Base-by-base conservation (phyloP, 805 yeast genomes). In the Dipodascus geniculatus region DNA sequence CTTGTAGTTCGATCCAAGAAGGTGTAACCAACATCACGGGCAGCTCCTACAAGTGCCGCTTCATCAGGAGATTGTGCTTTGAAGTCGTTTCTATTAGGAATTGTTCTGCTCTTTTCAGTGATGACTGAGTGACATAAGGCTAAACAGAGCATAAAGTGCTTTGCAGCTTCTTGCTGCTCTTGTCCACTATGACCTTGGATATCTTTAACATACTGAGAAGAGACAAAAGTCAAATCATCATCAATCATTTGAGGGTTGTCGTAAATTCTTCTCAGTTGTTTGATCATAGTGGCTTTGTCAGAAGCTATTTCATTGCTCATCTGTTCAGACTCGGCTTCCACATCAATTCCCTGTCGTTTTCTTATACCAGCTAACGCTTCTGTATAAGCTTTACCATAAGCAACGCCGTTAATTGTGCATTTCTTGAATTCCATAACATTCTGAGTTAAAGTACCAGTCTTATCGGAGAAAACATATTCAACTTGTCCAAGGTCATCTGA, bases 31-130 rank as follows among this genome's bases (percentile, higher is more conserved):
- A 85, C 60, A 63, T 84, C 91, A 51, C 86, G 71, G 1, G 91
- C 91, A 49, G 78, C 82, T 1, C 83, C 73, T n/a, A 86, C 91
- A 53, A 85, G 72, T 0, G 93, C 90, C 47, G 83, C 80, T 65
- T 85, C 95, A 69, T 85, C 95, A 0, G 95, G 95, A 6, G 89
- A 83, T 63, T 85, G 90, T 1, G 91, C 90, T 61, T 84, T 83
- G 68, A 79, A 82, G 24, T 74, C 73, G 47, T 80, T 65, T 33
- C 67, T 63, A 6, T 64, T 64, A n/a, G 63, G 60, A 42, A 60
- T 55, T 11, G 63, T 67, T 1, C 63, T 64, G 49, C 70, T 71
- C 6, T 55, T 62, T 54, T 82, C 88, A 11, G 88, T 81, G 42
- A 84, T 78, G 2, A 83, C 93, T 2, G 88, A 79, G 62, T 85